Conservation (phyloP, 306 rosid species). For the Fagus crenata region DNA sequence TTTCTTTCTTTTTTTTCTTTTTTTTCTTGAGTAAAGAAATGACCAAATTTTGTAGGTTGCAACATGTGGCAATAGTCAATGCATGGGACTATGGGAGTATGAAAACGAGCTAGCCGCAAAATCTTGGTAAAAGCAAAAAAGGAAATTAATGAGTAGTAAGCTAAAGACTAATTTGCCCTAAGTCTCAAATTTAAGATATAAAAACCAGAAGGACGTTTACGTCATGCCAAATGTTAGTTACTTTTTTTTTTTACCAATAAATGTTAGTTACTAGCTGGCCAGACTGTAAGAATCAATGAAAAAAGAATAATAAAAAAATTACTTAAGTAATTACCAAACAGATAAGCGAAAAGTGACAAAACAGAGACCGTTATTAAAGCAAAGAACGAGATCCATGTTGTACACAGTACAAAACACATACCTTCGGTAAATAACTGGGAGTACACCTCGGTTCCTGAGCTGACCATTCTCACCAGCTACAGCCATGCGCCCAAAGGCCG, state of each 20-base stretch:
- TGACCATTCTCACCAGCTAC: slow-evolving; percentile 55
- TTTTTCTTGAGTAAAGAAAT: neutral
- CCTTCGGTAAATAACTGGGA: slow-evolving; percentile 69
- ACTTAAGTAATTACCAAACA: neutral
- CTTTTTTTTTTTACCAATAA: neutral
- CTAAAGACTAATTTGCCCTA: no score
- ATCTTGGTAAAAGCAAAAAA: no score
- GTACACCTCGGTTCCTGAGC: slow-evolving; percentile 72
- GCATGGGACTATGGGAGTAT: neutral
- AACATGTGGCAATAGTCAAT: slow-evolving; percentile 25
- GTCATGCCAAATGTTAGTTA: neutral
- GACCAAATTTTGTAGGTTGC: neutral
- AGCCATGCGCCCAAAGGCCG: slow-evolving; percentile 89
- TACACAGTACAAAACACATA: slow-evolving; percentile 19
- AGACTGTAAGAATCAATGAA: no score
- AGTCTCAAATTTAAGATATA: no score
- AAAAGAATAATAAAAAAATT: neutral
- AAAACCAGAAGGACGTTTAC: neutral
- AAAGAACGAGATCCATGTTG: no score
- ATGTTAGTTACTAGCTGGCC: neutral
- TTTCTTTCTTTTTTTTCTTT: neutral
- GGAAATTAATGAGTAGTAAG: no score
- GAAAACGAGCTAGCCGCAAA: no score
- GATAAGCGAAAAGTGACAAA: neutral
- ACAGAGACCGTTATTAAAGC: neutral